phyloP scores from a whole-genome alignment of 140 eudicot species.

The Flaveria floridana region DNA sequence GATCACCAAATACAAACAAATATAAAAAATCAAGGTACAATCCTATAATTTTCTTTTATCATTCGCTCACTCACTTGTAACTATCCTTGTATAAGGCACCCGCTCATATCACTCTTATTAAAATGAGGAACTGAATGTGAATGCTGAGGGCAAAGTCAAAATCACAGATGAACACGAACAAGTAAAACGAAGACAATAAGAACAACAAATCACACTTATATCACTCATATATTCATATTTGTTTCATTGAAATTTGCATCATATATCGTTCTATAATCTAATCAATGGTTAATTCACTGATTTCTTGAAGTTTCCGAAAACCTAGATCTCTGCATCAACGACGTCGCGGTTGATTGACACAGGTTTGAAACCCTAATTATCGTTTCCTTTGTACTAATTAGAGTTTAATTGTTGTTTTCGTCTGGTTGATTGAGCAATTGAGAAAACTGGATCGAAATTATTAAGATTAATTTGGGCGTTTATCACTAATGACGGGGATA shows the following conservation, averaged over 20 bases:
- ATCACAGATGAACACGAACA: slow-evolving; percentile 3
- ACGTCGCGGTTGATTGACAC: background rate
- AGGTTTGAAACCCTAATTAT: slow-evolving; percentile 22
- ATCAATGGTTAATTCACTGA: background rate
- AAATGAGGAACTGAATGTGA: too few relatives aligned
- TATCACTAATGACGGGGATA: background rate
- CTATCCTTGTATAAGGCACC: too few relatives aligned
- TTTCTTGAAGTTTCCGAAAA: background rate
- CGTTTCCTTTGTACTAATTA: background rate
- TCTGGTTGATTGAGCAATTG: background rate
- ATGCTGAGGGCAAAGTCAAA: background rate
- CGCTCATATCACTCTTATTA: too few relatives aligned
- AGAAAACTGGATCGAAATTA: background rate
- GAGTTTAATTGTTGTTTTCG: background rate
- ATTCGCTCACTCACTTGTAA: too few relatives aligned
- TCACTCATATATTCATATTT: too few relatives aligned
- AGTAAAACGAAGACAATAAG: background rate
- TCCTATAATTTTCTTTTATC: too few relatives aligned
- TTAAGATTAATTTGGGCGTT: background rate
- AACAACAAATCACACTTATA: background rate
- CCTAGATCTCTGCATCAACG: slow-evolving; percentile 25
- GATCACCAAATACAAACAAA: too few relatives aligned
- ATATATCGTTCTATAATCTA: background rate
- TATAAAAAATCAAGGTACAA: too few relatives aligned
- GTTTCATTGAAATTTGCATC: background rate